These are phyloP conservation scores for Lanmaoa rubissima DNA, from an alignment of 768 basidiomycete species.

Conservation along the genomic window DNA sequence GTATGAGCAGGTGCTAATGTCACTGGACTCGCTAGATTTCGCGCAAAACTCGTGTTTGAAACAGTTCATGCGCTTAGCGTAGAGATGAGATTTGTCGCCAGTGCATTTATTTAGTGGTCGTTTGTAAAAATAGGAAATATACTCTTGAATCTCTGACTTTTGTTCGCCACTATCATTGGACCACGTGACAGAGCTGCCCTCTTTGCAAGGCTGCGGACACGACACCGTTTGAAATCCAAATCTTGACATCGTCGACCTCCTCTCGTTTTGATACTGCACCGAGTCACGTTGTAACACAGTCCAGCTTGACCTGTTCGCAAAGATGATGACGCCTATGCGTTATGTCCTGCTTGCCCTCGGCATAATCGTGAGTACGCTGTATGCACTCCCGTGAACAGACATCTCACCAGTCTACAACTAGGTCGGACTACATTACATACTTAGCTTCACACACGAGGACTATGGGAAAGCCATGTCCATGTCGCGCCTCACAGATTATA, in stretches of 20 bases:
- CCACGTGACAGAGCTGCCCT: too few species aligned
- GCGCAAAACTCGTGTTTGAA: constrained; percentile 29
- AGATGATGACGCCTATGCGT: constrained; percentile 61
- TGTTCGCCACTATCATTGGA: too few species aligned
- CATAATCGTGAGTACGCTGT: constrained; percentile 42
- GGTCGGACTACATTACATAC: constrained; percentile 42
- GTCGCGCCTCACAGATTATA: constrained; percentile 28
- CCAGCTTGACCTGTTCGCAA: constrained; percentile 12
- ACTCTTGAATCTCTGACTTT: too few species aligned
- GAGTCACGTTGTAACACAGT: background rate
- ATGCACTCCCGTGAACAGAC: background rate
- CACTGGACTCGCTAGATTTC: constrained; percentile 16
- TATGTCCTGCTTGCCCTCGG: constrained; percentile 49
- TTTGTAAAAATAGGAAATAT: too few species aligned
- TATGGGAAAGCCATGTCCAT: constrained; percentile 43
- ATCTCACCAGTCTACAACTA: constrained; percentile 18
- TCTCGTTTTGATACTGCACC: background rate
- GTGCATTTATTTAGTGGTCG: background rate
- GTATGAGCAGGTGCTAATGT: constrained; percentile 4
- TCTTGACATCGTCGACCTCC: background rate
- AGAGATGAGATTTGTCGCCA: background rate
- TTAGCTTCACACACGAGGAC: constrained; percentile 42
- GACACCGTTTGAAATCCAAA: background rate
- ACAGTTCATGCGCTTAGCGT: constrained; percentile 29
- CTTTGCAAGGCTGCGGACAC: background rate